Percentiles rank a stretch among this genome's conserved stretches.
Evolutionary conservation across 805 yeast species (phyloP).

Genomic region (Barnettozyma sucrosica): DNA sequence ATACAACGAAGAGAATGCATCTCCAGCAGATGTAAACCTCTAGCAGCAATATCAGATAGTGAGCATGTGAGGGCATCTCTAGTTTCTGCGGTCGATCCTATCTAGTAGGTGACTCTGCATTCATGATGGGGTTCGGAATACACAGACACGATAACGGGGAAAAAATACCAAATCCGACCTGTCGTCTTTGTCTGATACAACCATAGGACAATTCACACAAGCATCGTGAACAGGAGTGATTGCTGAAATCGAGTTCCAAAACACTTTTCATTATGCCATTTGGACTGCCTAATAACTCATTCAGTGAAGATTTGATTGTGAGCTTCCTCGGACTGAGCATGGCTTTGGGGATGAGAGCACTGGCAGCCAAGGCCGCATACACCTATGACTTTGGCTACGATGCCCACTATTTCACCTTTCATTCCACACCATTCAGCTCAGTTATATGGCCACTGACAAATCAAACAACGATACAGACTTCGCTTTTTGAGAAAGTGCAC

Average conservation of each 20-base stretch:
- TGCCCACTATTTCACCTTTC: not conserved
- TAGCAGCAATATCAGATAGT: not conserved
- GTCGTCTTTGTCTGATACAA: too few species aligned
- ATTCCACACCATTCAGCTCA: not conserved
- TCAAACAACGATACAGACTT: not conserved
- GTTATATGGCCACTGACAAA: not conserved
- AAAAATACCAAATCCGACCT: too few species aligned
- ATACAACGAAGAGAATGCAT: not conserved
- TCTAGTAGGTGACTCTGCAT: too few species aligned
- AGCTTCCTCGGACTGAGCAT: not conserved
- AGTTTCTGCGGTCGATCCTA: too few species aligned
- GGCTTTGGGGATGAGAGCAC: not conserved
- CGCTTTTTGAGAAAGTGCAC: not conserved
- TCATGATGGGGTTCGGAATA: too few species aligned
- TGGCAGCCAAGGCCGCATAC: not conserved
- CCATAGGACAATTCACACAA: too few species aligned
- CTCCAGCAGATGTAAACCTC: not conserved
- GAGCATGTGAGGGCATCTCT: not conserved
- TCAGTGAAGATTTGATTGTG: not conserved
- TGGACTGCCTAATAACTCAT: not conserved
- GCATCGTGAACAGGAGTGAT: too few species aligned
- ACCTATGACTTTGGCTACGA: not conserved
- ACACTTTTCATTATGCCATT: not conserved
- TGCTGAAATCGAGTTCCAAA: too few species aligned
- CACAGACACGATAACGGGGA: too few species aligned